A percentile compares a stretch with the other conserved stretches of the same genome.
These are phyloP conservation scores for Xerocomus nothofagi DNA, from an alignment of 1,284 basidiomycete genomes.

Conservation along the genomic window DNA sequence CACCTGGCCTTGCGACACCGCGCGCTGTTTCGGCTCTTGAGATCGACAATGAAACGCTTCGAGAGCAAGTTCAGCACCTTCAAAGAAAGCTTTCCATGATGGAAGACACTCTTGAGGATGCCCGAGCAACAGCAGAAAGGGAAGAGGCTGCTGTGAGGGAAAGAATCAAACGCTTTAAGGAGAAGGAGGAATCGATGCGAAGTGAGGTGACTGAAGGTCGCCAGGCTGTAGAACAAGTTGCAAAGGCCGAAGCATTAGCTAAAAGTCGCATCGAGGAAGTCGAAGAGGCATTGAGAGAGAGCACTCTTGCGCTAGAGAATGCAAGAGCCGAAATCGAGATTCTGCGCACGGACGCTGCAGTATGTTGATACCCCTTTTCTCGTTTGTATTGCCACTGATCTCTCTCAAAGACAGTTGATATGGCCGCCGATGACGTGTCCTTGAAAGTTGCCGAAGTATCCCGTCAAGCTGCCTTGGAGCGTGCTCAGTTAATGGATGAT, in stretches of 20 bases:
- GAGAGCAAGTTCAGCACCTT: slow-evolving; percentile 85
- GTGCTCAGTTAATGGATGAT: slow-evolving; percentile 49
- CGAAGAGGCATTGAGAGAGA: slow-evolving; percentile 86
- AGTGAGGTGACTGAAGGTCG: slow-evolving; percentile 65
- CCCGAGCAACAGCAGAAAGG: slow-evolving; percentile 65
- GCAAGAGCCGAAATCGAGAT: slow-evolving; percentile 91
- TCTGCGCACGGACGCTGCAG: slow-evolving; percentile 74
- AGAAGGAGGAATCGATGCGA: slow-evolving; percentile 72
- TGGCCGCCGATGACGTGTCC: slow-evolving; percentile 30
- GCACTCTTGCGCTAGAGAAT: slow-evolving; percentile 84
- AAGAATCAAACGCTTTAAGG: slow-evolving; percentile 69
- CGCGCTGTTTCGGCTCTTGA: slow-evolving; percentile 64
- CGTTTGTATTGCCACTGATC: slow-evolving; percentile 10
- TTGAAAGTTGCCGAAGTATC: slow-evolving; percentile 39
- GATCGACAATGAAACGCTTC: slow-evolving; percentile 92
- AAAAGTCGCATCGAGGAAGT: slow-evolving; percentile 75
- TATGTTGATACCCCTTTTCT: slow-evolving; percentile 41
- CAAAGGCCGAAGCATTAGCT: slow-evolving; percentile 62
- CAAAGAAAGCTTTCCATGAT: slow-evolving; percentile 73
- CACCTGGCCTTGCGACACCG: slow-evolving; percentile 40
- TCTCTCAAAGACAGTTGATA: slow-evolving; percentile 24
- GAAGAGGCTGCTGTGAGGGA: slow-evolving; percentile 70
- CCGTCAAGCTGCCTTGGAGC: slow-evolving; percentile 47
- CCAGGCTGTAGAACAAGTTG: slow-evolving; percentile 62
- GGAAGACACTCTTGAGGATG: slow-evolving; percentile 87